phyloP scores from a whole-genome alignment of 1,284 basidiomycete genomes.

The Cryptococcus sp. region DNA sequence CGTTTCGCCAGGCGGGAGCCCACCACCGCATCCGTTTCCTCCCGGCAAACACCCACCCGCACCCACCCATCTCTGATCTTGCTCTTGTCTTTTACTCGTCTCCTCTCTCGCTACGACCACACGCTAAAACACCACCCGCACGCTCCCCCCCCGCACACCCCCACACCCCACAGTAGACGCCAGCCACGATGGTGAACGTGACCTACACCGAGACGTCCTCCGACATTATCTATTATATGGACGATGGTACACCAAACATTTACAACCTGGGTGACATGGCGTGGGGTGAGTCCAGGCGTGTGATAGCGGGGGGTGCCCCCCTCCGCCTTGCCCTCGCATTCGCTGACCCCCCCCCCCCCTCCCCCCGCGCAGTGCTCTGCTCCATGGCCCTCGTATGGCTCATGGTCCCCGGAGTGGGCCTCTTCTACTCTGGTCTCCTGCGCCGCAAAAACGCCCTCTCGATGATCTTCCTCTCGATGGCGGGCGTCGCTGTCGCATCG shows the following conservation, averaged over 20 bases:
- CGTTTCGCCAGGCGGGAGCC: too few species aligned
- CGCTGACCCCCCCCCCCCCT: neutral
- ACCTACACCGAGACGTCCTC: constrained; percentile 39
- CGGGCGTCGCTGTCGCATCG: constrained; percentile 68
- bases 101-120: too few species aligned
- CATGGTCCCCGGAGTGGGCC: constrained; percentile 79
- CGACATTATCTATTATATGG: constrained; percentile 46
- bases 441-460: constrained; percentile 87
- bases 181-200: constrained; percentile 39
- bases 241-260: constrained; percentile 44
- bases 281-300: constrained; percentile 50
- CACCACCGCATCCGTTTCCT: too few species aligned
- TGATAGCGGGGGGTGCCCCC: too few species aligned
- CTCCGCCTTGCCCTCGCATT: neutral
- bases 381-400: constrained; percentile 71
- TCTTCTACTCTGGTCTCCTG: constrained; percentile 78
- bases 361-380: constrained; percentile 54
- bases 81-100: neutral
- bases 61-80: neutral
- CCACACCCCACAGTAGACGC: neutral
- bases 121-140: neutral
- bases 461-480: constrained; percentile 84
- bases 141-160: neutral
- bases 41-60: neutral
- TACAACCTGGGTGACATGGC: constrained; percentile 58